Percentiles rank a stretch among this genome's conserved stretches.
Evolutionary conservation across 768 basidiomycete genomes (phyloP).

Genomic region (Myochromella boudieri): DNA sequence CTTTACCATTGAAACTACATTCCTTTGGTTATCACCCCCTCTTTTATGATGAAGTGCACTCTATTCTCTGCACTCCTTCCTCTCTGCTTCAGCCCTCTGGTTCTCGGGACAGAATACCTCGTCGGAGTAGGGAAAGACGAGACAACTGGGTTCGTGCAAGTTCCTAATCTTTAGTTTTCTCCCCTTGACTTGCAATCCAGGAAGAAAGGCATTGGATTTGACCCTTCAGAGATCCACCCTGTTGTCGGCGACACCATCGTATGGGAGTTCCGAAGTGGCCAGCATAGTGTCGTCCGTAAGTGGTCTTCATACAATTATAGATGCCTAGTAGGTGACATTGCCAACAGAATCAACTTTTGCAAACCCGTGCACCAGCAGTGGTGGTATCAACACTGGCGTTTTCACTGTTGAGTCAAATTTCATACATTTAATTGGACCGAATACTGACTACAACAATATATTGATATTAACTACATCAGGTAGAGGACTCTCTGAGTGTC

Average conservation of each 20-base stretch:
- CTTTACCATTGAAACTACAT: neutral
- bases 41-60: slow-evolving; percentile 13
- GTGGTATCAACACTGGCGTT: slow-evolving; percentile 34
- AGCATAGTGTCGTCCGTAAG: slow-evolving; percentile 39
- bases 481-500: slow-evolving; percentile 28
- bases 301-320: slow-evolving; percentile 6
- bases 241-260: slow-evolving; percentile 31
- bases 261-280: slow-evolving; percentile 39
- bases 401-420: slow-evolving; percentile 25
- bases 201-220: slow-evolving; percentile 40
- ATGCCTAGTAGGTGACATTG: neutral
- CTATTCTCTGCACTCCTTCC: slow-evolving; percentile 12
- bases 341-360: slow-evolving; percentile 35
- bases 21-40: neutral
- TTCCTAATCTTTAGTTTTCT: neutral
- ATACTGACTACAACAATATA: neutral
- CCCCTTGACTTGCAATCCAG: slow-evolving; percentile 17
- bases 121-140: slow-evolving; percentile 43
- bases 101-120: slow-evolving; percentile 28
- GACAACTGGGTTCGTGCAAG: slow-evolving; percentile 34
- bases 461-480: slow-evolving; percentile 20
- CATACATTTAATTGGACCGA: neutral
- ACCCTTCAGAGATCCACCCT: slow-evolving; percentile 39
- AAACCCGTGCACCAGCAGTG: slow-evolving; percentile 34
- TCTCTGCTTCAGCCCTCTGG: slow-evolving; percentile 21